Percentiles rank a stretch among this genome's conserved stretches.
Conservation (phyloP, 2,329 filamentous ascomycete genomes). For the Fusarium avenaceum region DNA sequence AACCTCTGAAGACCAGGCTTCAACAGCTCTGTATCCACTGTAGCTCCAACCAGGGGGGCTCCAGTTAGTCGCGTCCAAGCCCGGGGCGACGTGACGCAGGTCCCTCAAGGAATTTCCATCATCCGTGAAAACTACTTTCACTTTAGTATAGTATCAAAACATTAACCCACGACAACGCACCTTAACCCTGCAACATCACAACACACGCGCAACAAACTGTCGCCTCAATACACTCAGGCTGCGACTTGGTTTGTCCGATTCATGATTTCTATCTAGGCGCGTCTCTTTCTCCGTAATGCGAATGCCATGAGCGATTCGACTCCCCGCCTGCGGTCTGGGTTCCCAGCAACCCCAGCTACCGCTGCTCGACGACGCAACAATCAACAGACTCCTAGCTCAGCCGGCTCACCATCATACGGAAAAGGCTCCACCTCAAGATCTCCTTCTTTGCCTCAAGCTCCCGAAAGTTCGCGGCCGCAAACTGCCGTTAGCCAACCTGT, state of each 20-base stretch:
- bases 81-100: constrained; percentile 54
- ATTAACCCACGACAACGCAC: constrained; percentile 27
- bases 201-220: constrained; percentile 33
- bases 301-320: constrained; percentile 85
- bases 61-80: constrained; percentile 49
- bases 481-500: constrained; percentile 67
- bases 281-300: constrained; percentile 66
- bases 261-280: constrained; percentile 39
- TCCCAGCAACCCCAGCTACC: constrained; percentile 78
- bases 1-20: constrained; percentile 21
- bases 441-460: constrained; percentile 62
- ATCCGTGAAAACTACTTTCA: constrained; percentile 46
- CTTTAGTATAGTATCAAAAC: constrained; percentile 32
- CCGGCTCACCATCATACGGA: constrained; percentile 50
- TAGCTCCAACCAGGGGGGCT: constrained; percentile 36
- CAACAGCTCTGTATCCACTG: constrained; percentile 28
- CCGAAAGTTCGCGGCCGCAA: constrained; percentile 55
- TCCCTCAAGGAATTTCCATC: constrained; percentile 48
- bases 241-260: constrained; percentile 24
- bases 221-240: constrained; percentile 17
- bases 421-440: constrained; percentile 51
- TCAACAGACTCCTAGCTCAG: constrained; percentile 53
- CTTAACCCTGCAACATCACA: constrained; percentile 28
- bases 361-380: constrained; percentile 54
- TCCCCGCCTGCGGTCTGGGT: constrained; percentile 85